Evolutionary conservation across 192 early-diverging fungal species (phyloP).

Genomic region (Physocladia obscura): DNA sequence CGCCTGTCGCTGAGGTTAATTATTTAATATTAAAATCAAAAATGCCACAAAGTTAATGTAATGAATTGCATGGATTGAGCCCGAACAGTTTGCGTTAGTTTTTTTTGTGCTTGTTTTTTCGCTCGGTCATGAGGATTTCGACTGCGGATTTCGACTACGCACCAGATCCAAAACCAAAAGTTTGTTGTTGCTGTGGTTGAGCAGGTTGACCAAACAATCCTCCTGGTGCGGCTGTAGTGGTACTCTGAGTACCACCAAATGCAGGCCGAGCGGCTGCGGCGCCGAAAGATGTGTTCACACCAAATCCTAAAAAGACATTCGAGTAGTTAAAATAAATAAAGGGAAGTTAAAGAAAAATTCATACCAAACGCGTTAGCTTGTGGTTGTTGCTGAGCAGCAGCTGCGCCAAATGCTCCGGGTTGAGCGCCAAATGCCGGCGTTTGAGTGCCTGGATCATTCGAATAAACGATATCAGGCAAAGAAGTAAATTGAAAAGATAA

Average conservation of each 20-base stretch:
- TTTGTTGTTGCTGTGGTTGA: slow-evolving; percentile 4
- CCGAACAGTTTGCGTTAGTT: not conserved
- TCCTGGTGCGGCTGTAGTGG: slow-evolving; percentile 17
- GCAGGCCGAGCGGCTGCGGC: slow-evolving; percentile 6
- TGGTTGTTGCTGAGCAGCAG: not conserved
- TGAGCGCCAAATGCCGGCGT: not conserved
- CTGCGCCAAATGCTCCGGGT: not conserved
- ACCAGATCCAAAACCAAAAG: slow-evolving; percentile 14
- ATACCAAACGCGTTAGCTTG: not conserved
- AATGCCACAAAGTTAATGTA: not conserved
- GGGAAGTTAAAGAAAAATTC: not conserved
- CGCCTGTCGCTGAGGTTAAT: slow-evolving; percentile 13
- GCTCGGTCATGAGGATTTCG: too few relatives aligned
- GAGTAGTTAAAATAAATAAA: not conserved
- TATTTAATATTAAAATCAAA: not conserved
- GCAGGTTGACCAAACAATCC: slow-evolving; percentile 25
- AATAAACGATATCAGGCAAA: too few relatives aligned
- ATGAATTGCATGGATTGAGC: not conserved
- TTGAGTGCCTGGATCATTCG: too few relatives aligned
- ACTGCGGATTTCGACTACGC: not conserved
- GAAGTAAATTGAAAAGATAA: not conserved
- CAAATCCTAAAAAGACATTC: slow-evolving; percentile 6
- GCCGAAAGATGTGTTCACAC: slow-evolving; percentile 18
- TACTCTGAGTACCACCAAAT: slow-evolving; percentile 19
- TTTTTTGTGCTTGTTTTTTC: too few relatives aligned